A percentile compares a stretch with the other conserved stretches of the same genome.
Evolutionary conservation across 140 eudicot species (phyloP).

Genomic region (Anethum foeniculum): DNA sequence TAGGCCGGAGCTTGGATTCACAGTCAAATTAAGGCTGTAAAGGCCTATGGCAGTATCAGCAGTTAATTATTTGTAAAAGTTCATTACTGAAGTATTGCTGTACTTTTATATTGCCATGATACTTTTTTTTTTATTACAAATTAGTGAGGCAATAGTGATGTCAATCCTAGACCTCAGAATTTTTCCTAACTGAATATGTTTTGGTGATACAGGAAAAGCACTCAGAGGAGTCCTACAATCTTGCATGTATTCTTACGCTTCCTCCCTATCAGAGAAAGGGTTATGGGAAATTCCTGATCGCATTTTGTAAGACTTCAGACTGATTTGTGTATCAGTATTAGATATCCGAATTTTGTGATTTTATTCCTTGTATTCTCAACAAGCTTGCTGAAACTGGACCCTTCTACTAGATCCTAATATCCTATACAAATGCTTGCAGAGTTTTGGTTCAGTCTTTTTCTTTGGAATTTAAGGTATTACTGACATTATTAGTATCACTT

Average conservation of each 20-base stretch:
- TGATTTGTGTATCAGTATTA: background rate
- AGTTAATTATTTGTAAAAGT: background rate
- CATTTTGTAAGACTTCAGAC: constrained; percentile 61
- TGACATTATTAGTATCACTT: background rate
- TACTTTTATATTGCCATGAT: background rate
- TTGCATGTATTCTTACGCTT: constrained; percentile 91
- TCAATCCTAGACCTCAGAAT: background rate
- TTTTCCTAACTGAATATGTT: background rate
- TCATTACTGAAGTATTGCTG: background rate
- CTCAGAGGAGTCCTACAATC: constrained; percentile 91
- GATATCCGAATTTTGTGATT: background rate
- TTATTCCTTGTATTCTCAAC: background rate
- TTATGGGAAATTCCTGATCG: constrained; percentile 90
- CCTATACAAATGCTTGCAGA: background rate
- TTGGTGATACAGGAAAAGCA: constrained; percentile 81
- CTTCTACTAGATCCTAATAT: background rate
- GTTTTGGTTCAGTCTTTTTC: background rate
- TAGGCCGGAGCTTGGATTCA: background rate
- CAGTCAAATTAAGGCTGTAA: background rate
- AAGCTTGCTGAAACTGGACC: background rate
- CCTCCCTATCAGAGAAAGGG: constrained; percentile 99
- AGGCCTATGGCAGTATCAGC: background rate
- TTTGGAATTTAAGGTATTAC: background rate
- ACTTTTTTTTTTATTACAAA: background rate
- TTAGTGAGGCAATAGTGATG: background rate